phyloP scores from a whole-genome alignment of 345 rosid genomes.

The Arabidopsis arenosa region DNA sequence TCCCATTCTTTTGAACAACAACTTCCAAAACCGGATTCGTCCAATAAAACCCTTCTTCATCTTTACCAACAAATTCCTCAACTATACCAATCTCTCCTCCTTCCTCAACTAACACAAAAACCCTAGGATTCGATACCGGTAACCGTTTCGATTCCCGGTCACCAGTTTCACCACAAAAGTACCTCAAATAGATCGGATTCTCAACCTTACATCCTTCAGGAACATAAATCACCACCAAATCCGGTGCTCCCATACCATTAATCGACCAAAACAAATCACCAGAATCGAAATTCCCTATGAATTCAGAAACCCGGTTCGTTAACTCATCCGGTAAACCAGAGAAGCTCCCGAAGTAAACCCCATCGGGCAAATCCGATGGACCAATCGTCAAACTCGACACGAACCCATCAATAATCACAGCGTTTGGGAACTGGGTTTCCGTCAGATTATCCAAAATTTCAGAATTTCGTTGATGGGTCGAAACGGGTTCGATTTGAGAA shows the following conservation, averaged over 20 bases:
- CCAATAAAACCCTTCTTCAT: constrained; percentile 71
- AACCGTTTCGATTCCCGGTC: constrained; percentile 60
- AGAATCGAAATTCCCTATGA: constrained; percentile 59
- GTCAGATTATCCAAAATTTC: constrained; percentile 36
- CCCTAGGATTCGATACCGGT: constrained; percentile 91
- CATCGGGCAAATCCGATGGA: constrained; percentile 65
- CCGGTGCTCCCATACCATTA: constrained; percentile 90
- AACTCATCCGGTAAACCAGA: constrained; percentile 51
- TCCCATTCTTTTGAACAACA: constrained; percentile 64
- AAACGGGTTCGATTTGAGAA: constrained; percentile 66
- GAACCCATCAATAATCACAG: constrained; percentile 75
- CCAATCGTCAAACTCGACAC: constrained; percentile 55
- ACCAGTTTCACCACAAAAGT: constrained; percentile 66
- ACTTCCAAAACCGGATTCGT: constrained; percentile 79
- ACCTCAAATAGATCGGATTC: constrained; percentile 72
- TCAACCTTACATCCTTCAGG: constrained; percentile 76
- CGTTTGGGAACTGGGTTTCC: constrained; percentile 54
- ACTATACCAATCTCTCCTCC: constrained; percentile 79
- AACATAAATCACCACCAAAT: constrained; percentile 80
- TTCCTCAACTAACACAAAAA: constrained; percentile 74
- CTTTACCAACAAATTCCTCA: constrained; percentile 72
- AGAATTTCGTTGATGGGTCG: constrained; percentile 52
- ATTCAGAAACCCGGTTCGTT: constrained; percentile 53
- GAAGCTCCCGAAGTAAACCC: constrained; percentile 80
- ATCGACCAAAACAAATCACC: constrained; percentile 93